Evolutionary conservation across 1,284 basidiomycete species (phyloP).

Genomic region (Mycosarcoma maydis): DNA sequence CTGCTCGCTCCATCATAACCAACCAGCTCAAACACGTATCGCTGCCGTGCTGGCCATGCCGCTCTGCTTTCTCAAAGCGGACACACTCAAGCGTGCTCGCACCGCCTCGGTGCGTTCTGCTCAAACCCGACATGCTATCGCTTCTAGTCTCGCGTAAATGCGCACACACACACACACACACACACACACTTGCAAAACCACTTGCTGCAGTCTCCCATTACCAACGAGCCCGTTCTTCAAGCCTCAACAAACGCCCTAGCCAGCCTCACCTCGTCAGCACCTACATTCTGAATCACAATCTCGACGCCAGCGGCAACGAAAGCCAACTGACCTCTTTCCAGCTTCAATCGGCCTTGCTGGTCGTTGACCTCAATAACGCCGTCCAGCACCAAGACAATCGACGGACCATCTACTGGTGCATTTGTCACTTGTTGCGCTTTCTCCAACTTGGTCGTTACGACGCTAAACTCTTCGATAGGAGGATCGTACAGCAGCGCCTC

Average conservation of each 20-base stretch:
- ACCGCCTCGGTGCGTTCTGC: too few relatives aligned
- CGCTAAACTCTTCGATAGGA: conserved; percentile 92
- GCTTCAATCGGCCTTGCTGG: conserved; percentile 8
- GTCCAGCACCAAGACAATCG: conserved; percentile 79
- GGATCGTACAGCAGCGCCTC: conserved; percentile 80
- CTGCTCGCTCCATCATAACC: too few relatives aligned
- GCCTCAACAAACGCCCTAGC: conserved; percentile 45
- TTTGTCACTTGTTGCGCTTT: conserved; percentile 72
- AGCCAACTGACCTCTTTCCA: conserved; percentile 77
- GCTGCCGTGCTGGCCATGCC: too few relatives aligned
- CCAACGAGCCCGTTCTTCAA: conserved; percentile 1
- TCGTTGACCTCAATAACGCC: conserved; percentile 73
- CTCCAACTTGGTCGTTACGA: conserved; percentile 75
- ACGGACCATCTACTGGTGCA: conserved; percentile 79
- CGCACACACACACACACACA: too few relatives aligned
- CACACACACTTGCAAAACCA: too few relatives aligned
- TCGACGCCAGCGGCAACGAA: conserved; percentile 82
- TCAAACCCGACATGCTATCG: too few relatives aligned
- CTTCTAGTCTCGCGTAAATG: too few relatives aligned
- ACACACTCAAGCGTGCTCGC: too few relatives aligned
- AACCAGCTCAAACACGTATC: too few relatives aligned
- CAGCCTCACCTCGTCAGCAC: neutral
- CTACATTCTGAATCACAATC: conserved; percentile 64
- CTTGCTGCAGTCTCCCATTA: too few relatives aligned
- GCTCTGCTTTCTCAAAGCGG: too few relatives aligned